phyloP scores from a whole-genome alignment of 208 protist species.

The Porcisia deanei region DNA sequence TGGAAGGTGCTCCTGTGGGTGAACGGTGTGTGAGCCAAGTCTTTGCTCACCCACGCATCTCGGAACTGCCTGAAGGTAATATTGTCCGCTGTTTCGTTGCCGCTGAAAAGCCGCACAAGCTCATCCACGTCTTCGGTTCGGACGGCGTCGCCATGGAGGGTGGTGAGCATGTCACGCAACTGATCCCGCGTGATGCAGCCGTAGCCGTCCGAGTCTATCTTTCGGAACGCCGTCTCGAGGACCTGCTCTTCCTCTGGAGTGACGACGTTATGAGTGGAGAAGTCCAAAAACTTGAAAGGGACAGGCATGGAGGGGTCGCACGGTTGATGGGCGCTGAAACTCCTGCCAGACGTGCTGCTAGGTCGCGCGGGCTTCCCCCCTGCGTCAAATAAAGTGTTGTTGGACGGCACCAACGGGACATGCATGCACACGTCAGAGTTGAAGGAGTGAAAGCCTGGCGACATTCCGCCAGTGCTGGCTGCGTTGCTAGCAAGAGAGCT shows the following conservation, averaged over 20 bases:
- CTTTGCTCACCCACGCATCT: constrained; percentile 82
- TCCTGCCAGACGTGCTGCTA: constrained; percentile 2
- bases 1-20: constrained; percentile 73
- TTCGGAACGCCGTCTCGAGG: constrained; percentile 69
- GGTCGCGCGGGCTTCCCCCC: background rate
- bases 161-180: constrained; percentile 85
- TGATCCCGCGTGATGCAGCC: constrained; percentile 81
- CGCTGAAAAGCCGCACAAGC: constrained; percentile 80
- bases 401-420: background rate
- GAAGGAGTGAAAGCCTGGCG: background rate
- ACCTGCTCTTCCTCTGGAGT: constrained; percentile 74
- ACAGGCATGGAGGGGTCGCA: constrained; percentile 13
- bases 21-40: constrained; percentile 66
- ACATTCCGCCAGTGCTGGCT: background rate
- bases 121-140: constrained; percentile 60
- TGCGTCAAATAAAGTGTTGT: background rate
- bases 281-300: constrained; percentile 58
- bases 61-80: constrained; percentile 87
- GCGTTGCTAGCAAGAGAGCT: background rate
- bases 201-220: constrained; percentile 83
- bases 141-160: constrained; percentile 63
- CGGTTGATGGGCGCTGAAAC: background rate
- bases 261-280: constrained; percentile 49
- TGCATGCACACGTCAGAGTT: background rate
- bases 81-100: constrained; percentile 39